A percentile compares a stretch with the other conserved stretches of the same genome.
phyloP scores from a whole-genome alignment of 768 basidiomycete genomes.

The Mycena galericulata region DNA sequence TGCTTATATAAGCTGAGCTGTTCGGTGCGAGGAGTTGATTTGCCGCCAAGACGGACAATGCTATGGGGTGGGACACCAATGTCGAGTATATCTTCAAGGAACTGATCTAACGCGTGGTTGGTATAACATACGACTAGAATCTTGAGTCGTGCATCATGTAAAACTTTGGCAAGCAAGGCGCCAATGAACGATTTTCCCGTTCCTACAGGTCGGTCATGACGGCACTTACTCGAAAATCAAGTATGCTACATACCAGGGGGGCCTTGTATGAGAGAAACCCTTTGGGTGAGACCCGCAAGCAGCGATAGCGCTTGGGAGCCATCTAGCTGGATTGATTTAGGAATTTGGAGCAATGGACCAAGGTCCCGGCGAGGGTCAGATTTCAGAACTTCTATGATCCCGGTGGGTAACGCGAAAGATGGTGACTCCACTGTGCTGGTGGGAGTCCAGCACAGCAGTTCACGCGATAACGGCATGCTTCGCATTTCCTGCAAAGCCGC shows the following conservation, averaged over 20 bases:
- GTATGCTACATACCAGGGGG: conserved; percentile 66
- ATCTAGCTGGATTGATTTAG: conserved; percentile 62
- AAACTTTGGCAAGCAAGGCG: conserved; percentile 69
- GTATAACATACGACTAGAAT: conserved; percentile 82
- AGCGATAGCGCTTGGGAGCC: conserved; percentile 60
- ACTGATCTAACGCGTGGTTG: conserved; percentile 81
- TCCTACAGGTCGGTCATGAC: conserved; percentile 50
- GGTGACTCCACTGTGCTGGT: conserved; percentile 25
- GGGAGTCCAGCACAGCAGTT: conserved; percentile 64
- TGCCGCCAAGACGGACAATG: conserved; percentile 72
- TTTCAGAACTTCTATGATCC: conserved; percentile 42
- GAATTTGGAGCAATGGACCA: conserved; percentile 48
- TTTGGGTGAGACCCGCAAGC: conserved; percentile 65
- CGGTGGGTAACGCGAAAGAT: conserved; percentile 7
- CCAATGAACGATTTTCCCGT: conserved; percentile 84
- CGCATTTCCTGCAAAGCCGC: conserved; percentile 62
- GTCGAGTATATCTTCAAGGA: conserved; percentile 70
- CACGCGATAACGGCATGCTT: conserved; percentile 58
- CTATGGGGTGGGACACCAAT: conserved; percentile 63
- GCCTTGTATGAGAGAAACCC: conserved; percentile 74
- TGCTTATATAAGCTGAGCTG: conserved; percentile 59
- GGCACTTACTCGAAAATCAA: neutral
- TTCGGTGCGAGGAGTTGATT: conserved; percentile 61
- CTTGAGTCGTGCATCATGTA: conserved; percentile 61
- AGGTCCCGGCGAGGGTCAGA: conserved; percentile 55